phyloP scores from a whole-genome alignment of 371 early-diverging fungal genomes.

The Rhizopus microsporus region DNA sequence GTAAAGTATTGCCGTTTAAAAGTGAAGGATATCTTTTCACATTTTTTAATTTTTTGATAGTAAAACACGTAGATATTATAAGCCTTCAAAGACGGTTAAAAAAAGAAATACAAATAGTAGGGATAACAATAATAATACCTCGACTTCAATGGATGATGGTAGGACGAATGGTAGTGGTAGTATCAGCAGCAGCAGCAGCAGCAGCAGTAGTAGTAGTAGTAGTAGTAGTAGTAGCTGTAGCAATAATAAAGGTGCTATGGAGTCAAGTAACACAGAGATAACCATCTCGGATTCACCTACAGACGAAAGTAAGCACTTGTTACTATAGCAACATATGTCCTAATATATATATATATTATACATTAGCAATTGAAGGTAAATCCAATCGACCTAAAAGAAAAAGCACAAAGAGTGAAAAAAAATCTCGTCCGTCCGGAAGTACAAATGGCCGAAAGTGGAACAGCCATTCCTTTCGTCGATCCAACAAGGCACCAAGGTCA shows the following conservation, averaged over 20 bases:
- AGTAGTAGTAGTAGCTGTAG: not conserved
- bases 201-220: constrained; percentile 7
- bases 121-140: constrained; percentile 58
- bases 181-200: constrained; percentile 5
- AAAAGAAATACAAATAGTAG: constrained; percentile 38
- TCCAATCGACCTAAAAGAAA: constrained; percentile 7
- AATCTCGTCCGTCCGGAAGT: constrained; percentile 8
- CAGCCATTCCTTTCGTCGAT: constrained; percentile 7
- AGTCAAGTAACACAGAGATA: constrained; percentile 9
- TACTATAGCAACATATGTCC: too few species aligned
- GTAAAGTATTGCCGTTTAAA: not conserved
- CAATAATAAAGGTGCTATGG: constrained; percentile 2
- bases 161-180: not conserved
- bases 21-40: not conserved
- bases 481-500: constrained; percentile 19
- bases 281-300: not conserved
- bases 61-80: constrained; percentile 35
- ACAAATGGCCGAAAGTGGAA: constrained; percentile 4
- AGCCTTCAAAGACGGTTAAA: constrained; percentile 7
- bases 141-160: constrained; percentile 51
- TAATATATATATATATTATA: too few species aligned
- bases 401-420: constrained; percentile 15
- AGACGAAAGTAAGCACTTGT: not conserved
- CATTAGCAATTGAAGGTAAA: constrained; percentile 5
- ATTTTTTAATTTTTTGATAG: not conserved